Evolutionary conservation across 441 rosid genomes (phyloP).

Genomic region (Populus hybrid): DNA sequence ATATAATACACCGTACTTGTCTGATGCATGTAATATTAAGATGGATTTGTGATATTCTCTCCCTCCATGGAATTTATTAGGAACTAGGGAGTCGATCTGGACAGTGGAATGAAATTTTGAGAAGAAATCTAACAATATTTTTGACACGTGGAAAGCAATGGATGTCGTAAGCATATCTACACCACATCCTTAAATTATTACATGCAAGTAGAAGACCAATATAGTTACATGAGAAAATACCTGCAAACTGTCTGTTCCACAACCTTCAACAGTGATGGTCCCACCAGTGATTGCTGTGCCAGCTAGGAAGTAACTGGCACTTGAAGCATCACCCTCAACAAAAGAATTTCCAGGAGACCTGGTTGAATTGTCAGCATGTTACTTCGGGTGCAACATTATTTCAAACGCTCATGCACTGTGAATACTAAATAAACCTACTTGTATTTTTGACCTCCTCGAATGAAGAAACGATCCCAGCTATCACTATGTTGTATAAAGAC

Average conservation of each 20-base stretch:
- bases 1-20: neutral
- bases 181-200: neutral
- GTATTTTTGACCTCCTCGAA: slow-evolving; percentile 88
- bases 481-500: slow-evolving; percentile 64
- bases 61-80: neutral
- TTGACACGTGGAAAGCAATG: slow-evolving; percentile 5
- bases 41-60: neutral
- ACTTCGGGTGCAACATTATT: slow-evolving; percentile 7
- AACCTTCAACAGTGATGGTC: slow-evolving; percentile 93
- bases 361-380: slow-evolving; percentile 22
- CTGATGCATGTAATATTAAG: neutral
- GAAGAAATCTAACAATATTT: slow-evolving; percentile 1
- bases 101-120: neutral
- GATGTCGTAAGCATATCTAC: neutral
- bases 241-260: slow-evolving; percentile 94
- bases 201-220: neutral
- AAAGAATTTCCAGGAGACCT: slow-evolving; percentile 93
- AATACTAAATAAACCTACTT: slow-evolving; percentile 43
- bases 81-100: neutral
- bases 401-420: slow-evolving; percentile 10
- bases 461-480: slow-evolving; percentile 84
- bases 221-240: slow-evolving; percentile 30
- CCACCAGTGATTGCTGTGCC: slow-evolving; percentile 98
- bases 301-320: slow-evolving; percentile 98
- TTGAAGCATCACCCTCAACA: slow-evolving; percentile 99